Conservation (phyloP, 768 basidiomycete species). For the Phlegmacium glaucopus region DNA sequence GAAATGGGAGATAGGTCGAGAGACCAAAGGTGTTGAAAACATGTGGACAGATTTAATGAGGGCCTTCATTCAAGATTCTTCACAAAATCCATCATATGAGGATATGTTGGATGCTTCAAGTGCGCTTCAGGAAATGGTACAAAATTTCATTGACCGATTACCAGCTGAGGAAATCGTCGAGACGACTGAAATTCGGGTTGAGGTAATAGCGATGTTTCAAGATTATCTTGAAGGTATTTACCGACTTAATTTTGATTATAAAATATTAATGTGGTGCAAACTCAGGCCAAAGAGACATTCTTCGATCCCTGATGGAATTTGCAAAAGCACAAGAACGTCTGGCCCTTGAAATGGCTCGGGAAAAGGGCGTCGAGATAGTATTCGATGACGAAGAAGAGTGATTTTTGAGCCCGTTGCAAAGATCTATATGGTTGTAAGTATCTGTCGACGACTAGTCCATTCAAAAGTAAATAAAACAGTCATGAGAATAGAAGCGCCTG, state of each 20-base stretch:
- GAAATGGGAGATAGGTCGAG: conserved; percentile 64
- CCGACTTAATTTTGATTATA: background rate
- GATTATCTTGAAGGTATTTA: conserved; percentile 63
- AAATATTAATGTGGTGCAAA: background rate
- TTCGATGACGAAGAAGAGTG: conserved; percentile 34
- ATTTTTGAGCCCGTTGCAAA: background rate
- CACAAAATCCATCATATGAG: conserved; percentile 40
- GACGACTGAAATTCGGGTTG: conserved; percentile 37
- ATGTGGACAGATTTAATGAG: conserved; percentile 56
- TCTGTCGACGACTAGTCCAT: too few species aligned
- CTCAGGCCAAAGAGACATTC: conserved; percentile 58
- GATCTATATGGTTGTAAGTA: too few species aligned
- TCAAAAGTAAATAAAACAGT: too few species aligned
- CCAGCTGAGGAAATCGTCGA: conserved; percentile 30
- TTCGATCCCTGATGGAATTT: conserved; percentile 50
- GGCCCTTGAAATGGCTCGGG: conserved; percentile 46
- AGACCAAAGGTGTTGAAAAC: conserved; percentile 48
- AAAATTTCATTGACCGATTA: conserved; percentile 45
- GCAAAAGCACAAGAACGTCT: conserved; percentile 42
- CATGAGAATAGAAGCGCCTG: conserved; percentile 38
- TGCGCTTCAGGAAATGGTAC: conserved; percentile 65
- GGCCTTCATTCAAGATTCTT: conserved; percentile 25
- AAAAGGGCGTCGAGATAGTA: conserved; percentile 52
- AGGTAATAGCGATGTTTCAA: conserved; percentile 62
- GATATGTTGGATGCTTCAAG: conserved; percentile 68